Evolutionary conservation across 225 moss, liverwort and hornwort genomes (phyloP), one percentile per base, ranked within the genome.

Genomic region (Pseudisothecium myosuroides): DNA sequence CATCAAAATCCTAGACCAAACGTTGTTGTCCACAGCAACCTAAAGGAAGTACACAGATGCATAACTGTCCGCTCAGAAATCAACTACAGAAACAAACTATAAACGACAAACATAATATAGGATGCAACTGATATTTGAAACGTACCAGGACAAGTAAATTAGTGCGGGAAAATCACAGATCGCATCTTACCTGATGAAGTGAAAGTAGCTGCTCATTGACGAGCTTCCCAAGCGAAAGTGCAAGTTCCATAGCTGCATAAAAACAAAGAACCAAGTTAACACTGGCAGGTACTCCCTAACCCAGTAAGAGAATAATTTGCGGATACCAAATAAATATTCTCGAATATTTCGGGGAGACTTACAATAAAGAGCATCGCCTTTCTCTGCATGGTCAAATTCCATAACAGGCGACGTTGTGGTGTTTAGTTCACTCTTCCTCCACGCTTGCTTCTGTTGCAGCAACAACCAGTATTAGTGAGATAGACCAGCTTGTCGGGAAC

Each of bases 241-340:
- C 92, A 55, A 99, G 92, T 64, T 99, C 98, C 98, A 99, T 99
- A 37, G 97, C 98, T 97, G 94, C 62, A 88, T 63, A 43, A 47
- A 66, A 84, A 12, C 76, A 84, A 39, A 83, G 39, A 83, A 88
- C 75, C 52, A 36, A 84, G 39, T 88, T 56, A 85, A 9, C 82
- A 55, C 17, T 39, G 17, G 47, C 62, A n/a, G 61, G 56, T 66
- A 81, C 61, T 81, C 31, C 41, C 34, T 47, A 63, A 87, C 20
- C n/a, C 8, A 75, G 49, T 14, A 62, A 74, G 34, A 75, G 52
- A 47, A n/a, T 80, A 9, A 27, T 62, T 24, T 19, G 63, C 14
- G 50, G 37, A 56, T 31, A 58, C 47, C 39, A 67, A 27, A 73
- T 39, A 32, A 54, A 45, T 29, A 29, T 39, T 80, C 73, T 63